phyloP scores from a whole-genome alignment of 768 basidiomycete genomes.

The Leccinum disarticulatum region DNA sequence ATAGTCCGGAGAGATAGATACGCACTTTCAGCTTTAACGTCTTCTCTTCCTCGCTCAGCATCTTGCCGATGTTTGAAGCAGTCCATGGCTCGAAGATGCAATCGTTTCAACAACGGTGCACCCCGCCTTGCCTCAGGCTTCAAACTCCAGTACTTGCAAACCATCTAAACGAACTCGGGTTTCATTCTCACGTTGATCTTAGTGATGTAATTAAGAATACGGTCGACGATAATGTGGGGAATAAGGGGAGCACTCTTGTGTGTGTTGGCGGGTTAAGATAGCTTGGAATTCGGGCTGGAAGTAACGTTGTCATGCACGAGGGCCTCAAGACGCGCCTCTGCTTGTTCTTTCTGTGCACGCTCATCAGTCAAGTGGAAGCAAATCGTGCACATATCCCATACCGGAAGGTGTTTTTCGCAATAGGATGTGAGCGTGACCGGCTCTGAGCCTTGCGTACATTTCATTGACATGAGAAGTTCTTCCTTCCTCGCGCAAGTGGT shows the following conservation, averaged over 20 bases:
- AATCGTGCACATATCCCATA: conserved; percentile 37
- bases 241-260: conserved; percentile 93
- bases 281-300: conserved; percentile 41
- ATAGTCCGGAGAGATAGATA: not conserved
- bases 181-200: conserved; percentile 75
- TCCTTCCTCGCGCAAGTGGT: conserved; percentile 90
- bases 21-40: conserved; percentile 77
- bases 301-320: conserved; percentile 47
- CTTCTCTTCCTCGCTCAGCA: conserved; percentile 82
- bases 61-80: conserved; percentile 59
- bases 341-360: conserved; percentile 59
- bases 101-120: conserved; percentile 86
- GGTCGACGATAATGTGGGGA: conserved; percentile 79
- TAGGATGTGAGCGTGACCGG: conserved; percentile 72
- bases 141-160: conserved; percentile 95
- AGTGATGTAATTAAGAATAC: conserved; percentile 71
- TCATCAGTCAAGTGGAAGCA: not conserved
- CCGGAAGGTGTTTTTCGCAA: conserved; percentile 91
- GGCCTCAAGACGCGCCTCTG: conserved; percentile 56
- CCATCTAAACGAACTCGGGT: conserved; percentile 66
- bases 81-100: conserved; percentile 98
- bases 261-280: conserved; percentile 81
- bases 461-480: conserved; percentile 85
- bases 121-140: conserved; percentile 92
- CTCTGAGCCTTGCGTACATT: conserved; percentile 73